phyloP scores from a whole-genome alignment of 257 asterid species.

The Solanum lycopersicoides region DNA sequence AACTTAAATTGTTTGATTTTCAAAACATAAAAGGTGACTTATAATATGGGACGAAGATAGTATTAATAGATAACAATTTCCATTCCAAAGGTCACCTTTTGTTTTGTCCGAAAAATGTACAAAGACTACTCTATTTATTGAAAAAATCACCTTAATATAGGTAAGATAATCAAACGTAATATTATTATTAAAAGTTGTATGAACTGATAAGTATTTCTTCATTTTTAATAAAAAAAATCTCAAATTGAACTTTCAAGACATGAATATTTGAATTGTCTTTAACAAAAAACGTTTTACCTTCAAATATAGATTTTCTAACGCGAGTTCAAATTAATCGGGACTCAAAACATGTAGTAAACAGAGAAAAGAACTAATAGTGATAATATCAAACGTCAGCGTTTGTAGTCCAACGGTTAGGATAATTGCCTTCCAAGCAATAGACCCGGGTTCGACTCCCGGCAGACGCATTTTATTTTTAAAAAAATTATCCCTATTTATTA shows the following conservation, averaged over 20 bases:
- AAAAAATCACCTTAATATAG: background rate
- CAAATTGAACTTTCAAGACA: background rate
- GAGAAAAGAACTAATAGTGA: rapidly evolving
- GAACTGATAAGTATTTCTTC: background rate
- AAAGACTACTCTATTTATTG: background rate
- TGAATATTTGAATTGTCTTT: background rate
- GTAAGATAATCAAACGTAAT: background rate
- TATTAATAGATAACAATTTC: too few species aligned
- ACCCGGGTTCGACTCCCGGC: slow-evolving; percentile 99
- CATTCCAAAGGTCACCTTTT: background rate
- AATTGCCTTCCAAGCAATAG: slow-evolving; percentile 99
- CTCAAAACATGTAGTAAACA: background rate
- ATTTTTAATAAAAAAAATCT: background rate
- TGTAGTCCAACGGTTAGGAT: slow-evolving; percentile 98
- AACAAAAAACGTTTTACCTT: background rate
- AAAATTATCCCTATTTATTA: too few species aligned
- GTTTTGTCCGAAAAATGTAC: background rate
- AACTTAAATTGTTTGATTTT: too few species aligned
- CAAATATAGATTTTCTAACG: background rate
- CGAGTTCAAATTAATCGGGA: background rate
- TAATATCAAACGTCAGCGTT: background rate
- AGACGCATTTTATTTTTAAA: slow-evolving; percentile 13
- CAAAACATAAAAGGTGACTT: too few species aligned
- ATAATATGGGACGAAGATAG: too few species aligned
- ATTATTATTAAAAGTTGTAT: background rate